Base-by-base conservation (phyloP, 2,329 filamentous ascomycete species). In the Colletotrichum cuscutae region DNA sequence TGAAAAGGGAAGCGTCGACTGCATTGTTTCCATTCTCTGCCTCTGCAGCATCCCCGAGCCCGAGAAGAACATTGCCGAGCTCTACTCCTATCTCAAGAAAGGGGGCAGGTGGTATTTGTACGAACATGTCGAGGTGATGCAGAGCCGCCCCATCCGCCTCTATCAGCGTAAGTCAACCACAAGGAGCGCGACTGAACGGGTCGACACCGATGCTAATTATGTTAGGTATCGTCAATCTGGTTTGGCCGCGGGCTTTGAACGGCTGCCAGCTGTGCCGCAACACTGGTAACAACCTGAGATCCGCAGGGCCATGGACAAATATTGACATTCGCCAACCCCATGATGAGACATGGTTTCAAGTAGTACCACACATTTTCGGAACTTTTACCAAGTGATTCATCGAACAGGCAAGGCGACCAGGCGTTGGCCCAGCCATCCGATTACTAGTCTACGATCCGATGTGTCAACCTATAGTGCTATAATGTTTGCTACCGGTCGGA, bases 11-110 rank as follows among this genome's bases (percentile, higher is more conserved):
- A 88, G 84, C 62, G 84, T 90, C 22, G 89, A 91, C 76, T 89
- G 87, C 79, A 88, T 92, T 69, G 88, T 92, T 59, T 88, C 89
- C 2, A 81, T 92, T 30, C 82, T 92, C 66, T 91, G 90, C 67
- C 83, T 92, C 37, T 93, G 90, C 83, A 89, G 88, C 76, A 91
- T 92, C 63, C 91, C 91, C 0, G 86, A 90, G 3, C 90, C 89
- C 4, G 82, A 88, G 76, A 81, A 82, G 75, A 89, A 91, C 72
- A 86, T 90, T 72, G 80, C 80, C 69, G 85, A 87, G 74, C 79
- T 92, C 35, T 91, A 91, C 78, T 80, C 83, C 37, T 86, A 88
- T 65, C 82, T 92, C 72, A 91, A 90, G 80, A 87, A 88, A 5
- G 90, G 90, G 5, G 90, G 90, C 0, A 82, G 87, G 49, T 92